These are phyloP conservation scores for Pseudogymnoascus sp. DNA, from an alignment of 2,329 filamentous ascomycete species.

Conservation along the genomic window DNA sequence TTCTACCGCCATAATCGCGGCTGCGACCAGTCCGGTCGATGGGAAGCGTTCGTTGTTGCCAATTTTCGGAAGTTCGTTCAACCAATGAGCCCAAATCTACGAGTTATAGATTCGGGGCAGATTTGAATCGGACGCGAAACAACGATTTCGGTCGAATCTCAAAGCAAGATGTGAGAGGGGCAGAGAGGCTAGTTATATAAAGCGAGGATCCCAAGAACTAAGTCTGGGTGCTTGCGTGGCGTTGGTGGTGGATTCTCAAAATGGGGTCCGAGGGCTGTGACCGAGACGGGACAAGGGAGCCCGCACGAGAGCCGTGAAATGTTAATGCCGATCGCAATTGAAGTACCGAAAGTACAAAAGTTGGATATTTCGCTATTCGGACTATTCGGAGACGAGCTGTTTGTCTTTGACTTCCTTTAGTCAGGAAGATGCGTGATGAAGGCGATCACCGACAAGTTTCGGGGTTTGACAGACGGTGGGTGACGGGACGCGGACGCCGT, in stretches of 20 bases:
- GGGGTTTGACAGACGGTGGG: neutral
- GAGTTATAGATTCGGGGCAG: neutral
- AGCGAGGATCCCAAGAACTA: neutral
- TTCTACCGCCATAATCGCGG: neutral
- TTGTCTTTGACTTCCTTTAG: neutral
- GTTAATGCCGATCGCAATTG: slow-evolving; percentile 1
- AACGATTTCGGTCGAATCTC: neutral
- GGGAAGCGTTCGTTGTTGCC: neutral
- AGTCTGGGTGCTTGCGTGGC: neutral
- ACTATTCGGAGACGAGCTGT: neutral
- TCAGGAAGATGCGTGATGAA: neutral
- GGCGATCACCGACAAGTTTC: neutral
- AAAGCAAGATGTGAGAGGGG: neutral
- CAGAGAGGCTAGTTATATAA: neutral
- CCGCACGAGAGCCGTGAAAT: neutral
- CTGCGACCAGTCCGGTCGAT: neutral
- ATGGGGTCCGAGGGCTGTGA: slow-evolving; percentile 2
- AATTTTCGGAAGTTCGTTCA: neutral
- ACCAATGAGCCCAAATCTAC: neutral
- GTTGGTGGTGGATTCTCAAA: slow-evolving; percentile 4
- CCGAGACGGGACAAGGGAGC: neutral
- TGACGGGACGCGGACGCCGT: neutral
- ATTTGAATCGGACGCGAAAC: neutral
- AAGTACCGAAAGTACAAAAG: neutral
- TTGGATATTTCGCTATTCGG: neutral